phyloP scores from a whole-genome alignment of 2,329 filamentous ascomycete species.

The Dryadomyces quercus-mongolicae region DNA sequence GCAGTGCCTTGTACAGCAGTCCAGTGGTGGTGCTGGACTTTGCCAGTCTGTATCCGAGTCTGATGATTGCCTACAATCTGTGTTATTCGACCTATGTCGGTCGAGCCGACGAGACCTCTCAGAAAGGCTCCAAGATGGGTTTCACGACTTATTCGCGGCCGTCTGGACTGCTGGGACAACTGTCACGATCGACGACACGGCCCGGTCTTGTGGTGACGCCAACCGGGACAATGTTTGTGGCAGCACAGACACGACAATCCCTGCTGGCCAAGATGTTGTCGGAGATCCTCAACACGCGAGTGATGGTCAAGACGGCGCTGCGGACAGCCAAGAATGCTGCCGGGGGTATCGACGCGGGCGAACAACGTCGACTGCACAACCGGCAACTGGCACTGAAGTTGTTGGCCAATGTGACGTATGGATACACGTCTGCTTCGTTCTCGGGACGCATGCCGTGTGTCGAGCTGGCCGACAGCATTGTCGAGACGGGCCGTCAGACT shows the following conservation, averaged over 20 bases:
- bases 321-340: slow-evolving; percentile 22
- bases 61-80: slow-evolving; percentile 99
- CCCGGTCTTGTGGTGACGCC: slow-evolving; percentile 76
- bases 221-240: slow-evolving; percentile 94
- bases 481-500: slow-evolving; percentile 89
- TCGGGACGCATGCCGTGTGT: slow-evolving; percentile 96
- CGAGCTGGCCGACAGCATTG: slow-evolving; percentile 96
- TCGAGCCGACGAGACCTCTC: slow-evolving; percentile 37
- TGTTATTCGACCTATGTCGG: slow-evolving; percentile 97
- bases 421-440: slow-evolving; percentile 93
- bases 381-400: slow-evolving; percentile 88
- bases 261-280: slow-evolving; percentile 91
- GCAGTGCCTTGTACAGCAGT: slow-evolving; percentile 85
- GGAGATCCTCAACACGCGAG: slow-evolving; percentile 87
- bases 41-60: slow-evolving; percentile 88
- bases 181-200: slow-evolving; percentile 62
- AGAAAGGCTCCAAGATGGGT: slow-evolving; percentile 66
- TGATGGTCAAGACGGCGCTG: slow-evolving; percentile 98
- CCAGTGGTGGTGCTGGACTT: slow-evolving; percentile 90
- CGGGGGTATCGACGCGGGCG: slow-evolving; percentile 32
- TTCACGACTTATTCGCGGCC: slow-evolving; percentile 79
- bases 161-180: slow-evolving; percentile 57
- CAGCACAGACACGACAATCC: slow-evolving; percentile 74
- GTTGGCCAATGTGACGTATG: slow-evolving; percentile 97
- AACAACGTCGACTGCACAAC: slow-evolving; percentile 81